Conservation (phyloP, 768 basidiomycete species). For the Suillus occidentalis region DNA sequence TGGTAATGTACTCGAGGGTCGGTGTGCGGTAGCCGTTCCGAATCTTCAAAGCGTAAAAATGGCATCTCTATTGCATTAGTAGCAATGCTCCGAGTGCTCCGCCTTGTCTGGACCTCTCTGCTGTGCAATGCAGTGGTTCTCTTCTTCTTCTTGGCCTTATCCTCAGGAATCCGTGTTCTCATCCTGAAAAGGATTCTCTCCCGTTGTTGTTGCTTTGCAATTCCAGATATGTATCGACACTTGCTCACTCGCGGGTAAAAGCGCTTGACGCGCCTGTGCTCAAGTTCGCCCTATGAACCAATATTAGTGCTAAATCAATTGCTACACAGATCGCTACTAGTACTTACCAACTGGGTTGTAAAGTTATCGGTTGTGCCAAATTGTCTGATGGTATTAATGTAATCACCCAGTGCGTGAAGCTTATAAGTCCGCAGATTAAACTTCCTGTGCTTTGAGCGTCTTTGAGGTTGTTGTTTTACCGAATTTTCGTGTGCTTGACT, state of each 20-base stretch:
- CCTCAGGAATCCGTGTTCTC: too few relatives aligned
- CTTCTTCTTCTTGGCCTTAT: too few relatives aligned
- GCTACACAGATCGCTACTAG: too few relatives aligned
- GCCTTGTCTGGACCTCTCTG: background rate
- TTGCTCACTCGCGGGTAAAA: conserved; percentile 41
- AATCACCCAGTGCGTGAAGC: conserved; percentile 14
- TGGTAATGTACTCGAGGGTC: background rate
- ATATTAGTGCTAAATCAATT: background rate
- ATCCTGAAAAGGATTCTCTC: conserved; percentile 7
- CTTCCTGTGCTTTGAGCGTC: background rate
- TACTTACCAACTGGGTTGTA: too few relatives aligned
- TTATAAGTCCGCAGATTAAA: conserved; percentile 15
- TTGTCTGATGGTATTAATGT: background rate
- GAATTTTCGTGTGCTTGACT: conserved; percentile 12
- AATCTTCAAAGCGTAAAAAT: background rate
- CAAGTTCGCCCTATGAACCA: conserved; percentile 34
- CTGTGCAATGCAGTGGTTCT: background rate
- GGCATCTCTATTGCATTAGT: background rate
- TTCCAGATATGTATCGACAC: conserved; percentile 26
- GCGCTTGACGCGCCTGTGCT: conserved; percentile 38
- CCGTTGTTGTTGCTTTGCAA: conserved; percentile 26
- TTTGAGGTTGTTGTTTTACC: background rate
- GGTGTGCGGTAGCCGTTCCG: background rate
- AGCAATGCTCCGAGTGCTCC: too few relatives aligned
- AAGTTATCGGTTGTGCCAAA: conserved; percentile 38